Evolutionary conservation across 2,329 filamentous ascomycete species (phyloP), one percentile per base, ranked within the genome.

Genomic region (Botryotinia convoluta): DNA sequence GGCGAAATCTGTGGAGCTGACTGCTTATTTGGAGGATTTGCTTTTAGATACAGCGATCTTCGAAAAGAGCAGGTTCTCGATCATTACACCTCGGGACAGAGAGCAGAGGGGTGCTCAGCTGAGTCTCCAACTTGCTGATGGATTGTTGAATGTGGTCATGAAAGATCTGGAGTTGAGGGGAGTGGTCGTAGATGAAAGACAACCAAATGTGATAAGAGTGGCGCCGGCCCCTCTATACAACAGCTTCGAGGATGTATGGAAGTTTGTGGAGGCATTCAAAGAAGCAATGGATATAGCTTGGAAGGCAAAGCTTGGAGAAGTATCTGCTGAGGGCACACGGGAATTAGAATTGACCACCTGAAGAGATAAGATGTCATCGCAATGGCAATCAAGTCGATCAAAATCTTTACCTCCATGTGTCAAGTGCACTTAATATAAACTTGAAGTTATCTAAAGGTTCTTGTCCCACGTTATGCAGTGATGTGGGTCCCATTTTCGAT

Each of bases 161-260:
- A 82, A 86, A 72, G 84, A 85, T 67, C 81, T 95, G 20, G 88
- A 92, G 77, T 83, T 86, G 48, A 83, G 86, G 14, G 89, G 88
- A 6, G 87, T 94, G 1, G 87, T 95, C 2, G 86, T 94, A 51
- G 92, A 95, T 79, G 92, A 94, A 83, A 84, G 92, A 74, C 89
- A 89, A 79, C 93, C 92, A 7, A 89, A 94, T 81, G 92, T 95
- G 20, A 87, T 95, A 59, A 84, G 92, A 26, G 89, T 94, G 7
- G 92, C 92, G 20, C 92, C 92, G 1, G 89, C 90, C 35, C 92
- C 92, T 29, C 79, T 95, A 73, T 95, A 94, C 82, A 95, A 94
- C 79, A 88, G 85, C 0, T 94, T 90, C 80, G 81, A 82, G 48
- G 93, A 95, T 82, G 88, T 89, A 73, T 90, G 83, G 84, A 81